Percentiles rank a stretch among this genome's conserved stretches.
Conservation (phyloP, 768 basidiomycete species). For the Pleurotus cornucopiae region DNA sequence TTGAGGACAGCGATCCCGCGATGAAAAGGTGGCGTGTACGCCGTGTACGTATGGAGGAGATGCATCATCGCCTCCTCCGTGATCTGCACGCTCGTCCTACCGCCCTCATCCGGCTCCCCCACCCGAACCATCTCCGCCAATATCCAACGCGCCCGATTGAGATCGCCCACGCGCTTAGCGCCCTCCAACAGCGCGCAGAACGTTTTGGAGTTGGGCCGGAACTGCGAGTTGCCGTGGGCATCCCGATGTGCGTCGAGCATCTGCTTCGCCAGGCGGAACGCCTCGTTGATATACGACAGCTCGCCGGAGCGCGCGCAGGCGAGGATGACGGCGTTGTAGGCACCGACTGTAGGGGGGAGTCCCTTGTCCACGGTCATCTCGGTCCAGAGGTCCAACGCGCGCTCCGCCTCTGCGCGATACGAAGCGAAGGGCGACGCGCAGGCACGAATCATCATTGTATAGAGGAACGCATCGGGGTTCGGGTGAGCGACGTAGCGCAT, state of each 20-base stretch:
- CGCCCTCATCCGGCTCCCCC: slow-evolving; percentile 8
- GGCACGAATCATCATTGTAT: slow-evolving; percentile 82
- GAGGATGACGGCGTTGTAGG: slow-evolving; percentile 81
- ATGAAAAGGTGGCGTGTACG: slow-evolving; percentile 70
- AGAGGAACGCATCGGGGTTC: slow-evolving; percentile 65
- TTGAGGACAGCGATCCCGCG: slow-evolving; percentile 44
- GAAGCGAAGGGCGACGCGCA: slow-evolving; percentile 58
- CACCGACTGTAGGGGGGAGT: slow-evolving; percentile 56
- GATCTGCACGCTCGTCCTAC: slow-evolving; percentile 26
- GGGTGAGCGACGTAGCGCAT: slow-evolving; percentile 96
- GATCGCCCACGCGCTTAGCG: slow-evolving; percentile 81
- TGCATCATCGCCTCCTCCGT: slow-evolving; percentile 76
- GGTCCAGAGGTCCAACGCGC: slow-evolving; percentile 87
- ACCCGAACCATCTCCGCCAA: slow-evolving; percentile 72
- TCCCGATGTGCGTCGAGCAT: slow-evolving; percentile 81
- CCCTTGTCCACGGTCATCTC: slow-evolving; percentile 82
- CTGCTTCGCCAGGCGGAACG: slow-evolving; percentile 77
- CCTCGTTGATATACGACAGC: slow-evolving; percentile 69
- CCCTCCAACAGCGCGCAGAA: slow-evolving; percentile 88
- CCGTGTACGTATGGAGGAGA: slow-evolving; percentile 83
- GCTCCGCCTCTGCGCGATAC: slow-evolving; percentile 73
- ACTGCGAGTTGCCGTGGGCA: slow-evolving; percentile 50
- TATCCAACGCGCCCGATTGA: slow-evolving; percentile 84
- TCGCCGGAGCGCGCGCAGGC: slow-evolving; percentile 70
- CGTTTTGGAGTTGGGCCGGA: slow-evolving; percentile 59